Percentiles rank a stretch among this genome's conserved stretches.
phyloP scores from a whole-genome alignment of 352 stramenopile genomes.

The Globisporangium lucens region DNA sequence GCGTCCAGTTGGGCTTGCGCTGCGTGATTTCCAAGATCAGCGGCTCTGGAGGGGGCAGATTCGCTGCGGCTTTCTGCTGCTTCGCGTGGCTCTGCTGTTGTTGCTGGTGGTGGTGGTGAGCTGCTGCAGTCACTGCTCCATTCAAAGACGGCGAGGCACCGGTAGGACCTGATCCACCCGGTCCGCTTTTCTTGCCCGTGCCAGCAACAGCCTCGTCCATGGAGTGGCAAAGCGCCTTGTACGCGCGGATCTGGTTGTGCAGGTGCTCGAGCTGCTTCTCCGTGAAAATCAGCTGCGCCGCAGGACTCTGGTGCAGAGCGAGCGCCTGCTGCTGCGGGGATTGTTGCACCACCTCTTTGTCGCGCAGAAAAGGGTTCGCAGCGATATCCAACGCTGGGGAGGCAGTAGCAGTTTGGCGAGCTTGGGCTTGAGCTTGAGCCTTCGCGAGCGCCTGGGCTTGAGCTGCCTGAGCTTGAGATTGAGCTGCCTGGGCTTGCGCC shows the following conservation, averaged over 20 bases:
- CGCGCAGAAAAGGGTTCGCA: slow-evolving; percentile 60
- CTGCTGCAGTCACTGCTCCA: background rate
- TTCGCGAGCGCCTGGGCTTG: slow-evolving; percentile 18
- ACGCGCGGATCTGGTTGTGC: slow-evolving; percentile 83
- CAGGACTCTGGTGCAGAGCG: slow-evolving; percentile 36
- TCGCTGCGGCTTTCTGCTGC: background rate
- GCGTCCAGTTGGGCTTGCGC: slow-evolving; percentile 64
- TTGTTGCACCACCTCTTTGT: slow-evolving; percentile 41
- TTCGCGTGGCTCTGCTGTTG: slow-evolving; percentile 8
- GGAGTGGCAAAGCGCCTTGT: slow-evolving; percentile 78
- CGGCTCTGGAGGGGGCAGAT: slow-evolving; percentile 3
- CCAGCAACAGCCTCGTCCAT: slow-evolving; percentile 66
- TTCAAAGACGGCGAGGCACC: background rate
- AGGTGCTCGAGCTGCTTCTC: slow-evolving; percentile 83
- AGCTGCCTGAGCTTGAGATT: slow-evolving; percentile 21
- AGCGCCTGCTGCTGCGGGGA: slow-evolving; percentile 29
- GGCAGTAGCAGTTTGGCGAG: slow-evolving; percentile 2
- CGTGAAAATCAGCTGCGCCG: slow-evolving; percentile 62
- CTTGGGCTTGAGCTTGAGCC: slow-evolving; percentile 21
- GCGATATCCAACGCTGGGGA: slow-evolving; percentile 38
- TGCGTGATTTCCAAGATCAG: slow-evolving; percentile 28
- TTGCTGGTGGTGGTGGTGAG: background rate
- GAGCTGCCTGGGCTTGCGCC: slow-evolving; percentile 21
- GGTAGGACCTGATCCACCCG: no score
- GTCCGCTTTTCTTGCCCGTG: slow-evolving; percentile 19